These are phyloP conservation scores for Suillus brevipes DNA, from an alignment of 768 basidiomycete genomes.

Conservation along the genomic window DNA sequence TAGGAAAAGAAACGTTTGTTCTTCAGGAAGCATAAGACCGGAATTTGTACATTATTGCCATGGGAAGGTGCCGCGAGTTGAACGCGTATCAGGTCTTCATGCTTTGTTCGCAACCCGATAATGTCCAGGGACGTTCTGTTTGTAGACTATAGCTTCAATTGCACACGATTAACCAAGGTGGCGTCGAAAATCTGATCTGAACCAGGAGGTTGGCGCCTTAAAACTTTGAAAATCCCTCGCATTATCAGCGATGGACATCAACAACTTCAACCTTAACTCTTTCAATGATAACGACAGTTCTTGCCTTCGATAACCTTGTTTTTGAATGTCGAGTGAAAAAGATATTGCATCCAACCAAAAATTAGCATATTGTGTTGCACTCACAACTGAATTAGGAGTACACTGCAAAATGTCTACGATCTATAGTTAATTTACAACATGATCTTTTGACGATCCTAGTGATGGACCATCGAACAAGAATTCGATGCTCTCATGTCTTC, in stretches of 20 bases:
- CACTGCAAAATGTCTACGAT: background rate
- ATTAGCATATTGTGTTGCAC: background rate
- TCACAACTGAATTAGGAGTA: background rate
- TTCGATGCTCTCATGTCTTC: background rate
- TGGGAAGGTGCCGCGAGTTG: background rate
- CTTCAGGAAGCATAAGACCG: background rate
- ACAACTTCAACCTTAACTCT: background rate
- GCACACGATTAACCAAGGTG: background rate
- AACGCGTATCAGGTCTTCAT: background rate
- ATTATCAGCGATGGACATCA: background rate
- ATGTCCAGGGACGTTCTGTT: background rate
- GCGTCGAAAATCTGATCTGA: background rate
- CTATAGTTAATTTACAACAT: background rate
- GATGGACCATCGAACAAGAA: background rate
- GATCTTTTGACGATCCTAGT: background rate
- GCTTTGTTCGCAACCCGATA: background rate
- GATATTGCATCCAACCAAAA: background rate
- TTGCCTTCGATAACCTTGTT: background rate
- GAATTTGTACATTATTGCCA: background rate
- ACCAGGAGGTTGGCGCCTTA: background rate
- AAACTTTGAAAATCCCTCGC: background rate
- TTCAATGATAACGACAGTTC: background rate
- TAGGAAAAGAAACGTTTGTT: background rate
- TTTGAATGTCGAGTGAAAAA: background rate
- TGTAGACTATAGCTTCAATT: background rate